Conservation (phyloP, 2,329 filamentous ascomycete species). For the Fusarium sp. region DNA sequence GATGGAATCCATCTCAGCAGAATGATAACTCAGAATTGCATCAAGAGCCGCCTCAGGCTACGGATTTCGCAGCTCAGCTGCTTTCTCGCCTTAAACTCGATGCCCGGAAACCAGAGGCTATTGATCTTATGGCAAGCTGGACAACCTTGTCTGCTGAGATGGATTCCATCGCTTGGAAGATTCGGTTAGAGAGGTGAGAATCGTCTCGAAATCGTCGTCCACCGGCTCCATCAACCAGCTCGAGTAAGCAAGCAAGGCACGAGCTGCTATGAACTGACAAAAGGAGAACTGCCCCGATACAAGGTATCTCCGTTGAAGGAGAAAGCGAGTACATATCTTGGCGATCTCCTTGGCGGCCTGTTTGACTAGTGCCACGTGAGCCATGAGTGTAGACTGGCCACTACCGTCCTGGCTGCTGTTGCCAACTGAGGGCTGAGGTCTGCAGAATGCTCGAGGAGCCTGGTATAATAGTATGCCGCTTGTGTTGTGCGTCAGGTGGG, state of each 20-base stretch:
- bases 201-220: neutral
- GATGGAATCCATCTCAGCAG: no score
- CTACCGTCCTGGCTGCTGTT: neutral
- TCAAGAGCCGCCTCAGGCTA: neutral
- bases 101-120: neutral
- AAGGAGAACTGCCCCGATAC: neutral
- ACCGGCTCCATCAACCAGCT: neutral
- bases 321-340: neutral
- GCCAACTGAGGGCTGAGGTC: neutral
- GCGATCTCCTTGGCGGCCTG: neutral
- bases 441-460: neutral
- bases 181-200: neutral
- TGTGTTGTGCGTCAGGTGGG: neutral
- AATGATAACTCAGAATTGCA: neutral
- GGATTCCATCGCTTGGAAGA: neutral
- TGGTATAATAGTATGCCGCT: neutral
- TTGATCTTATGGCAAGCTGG: neutral
- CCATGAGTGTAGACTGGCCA: neutral
- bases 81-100: neutral
- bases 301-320: neutral
- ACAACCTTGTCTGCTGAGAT: neutral
- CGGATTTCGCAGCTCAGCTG: neutral
- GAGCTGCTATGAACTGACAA: neutral
- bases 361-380: neutral
- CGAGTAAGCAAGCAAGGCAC: neutral